phyloP scores from a whole-genome alignment of 2,329 filamentous ascomycete genomes.

The Ceratocystis destructans region DNA sequence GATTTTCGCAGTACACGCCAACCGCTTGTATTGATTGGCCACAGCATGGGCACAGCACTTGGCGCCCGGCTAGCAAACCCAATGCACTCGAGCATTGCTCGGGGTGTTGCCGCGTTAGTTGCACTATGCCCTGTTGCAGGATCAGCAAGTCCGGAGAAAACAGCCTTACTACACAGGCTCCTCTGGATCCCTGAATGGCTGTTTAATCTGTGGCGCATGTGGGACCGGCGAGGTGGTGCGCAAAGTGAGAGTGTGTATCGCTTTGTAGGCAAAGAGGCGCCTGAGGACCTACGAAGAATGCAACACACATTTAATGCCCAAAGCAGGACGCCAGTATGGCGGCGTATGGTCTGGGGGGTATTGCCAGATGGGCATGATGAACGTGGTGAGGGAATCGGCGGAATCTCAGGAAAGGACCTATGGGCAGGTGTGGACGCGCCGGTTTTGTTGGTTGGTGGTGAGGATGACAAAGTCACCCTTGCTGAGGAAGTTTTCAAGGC shows the following conservation, averaged over 20 bases:
- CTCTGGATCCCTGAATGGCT: constrained; percentile 56
- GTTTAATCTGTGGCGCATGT: constrained; percentile 63
- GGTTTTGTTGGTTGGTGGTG: constrained; percentile 64
- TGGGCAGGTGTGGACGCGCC: constrained; percentile 65
- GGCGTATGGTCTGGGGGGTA: constrained; percentile 62
- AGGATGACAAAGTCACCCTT: constrained; percentile 64
- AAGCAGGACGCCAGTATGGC: constrained; percentile 68
- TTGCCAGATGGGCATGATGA: constrained; percentile 42
- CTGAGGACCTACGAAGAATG: constrained; percentile 49
- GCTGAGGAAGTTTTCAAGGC: constrained; percentile 58
- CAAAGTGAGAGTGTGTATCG: constrained; percentile 66
- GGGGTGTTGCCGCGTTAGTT: constrained; percentile 44
- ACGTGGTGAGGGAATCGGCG: constrained; percentile 40
- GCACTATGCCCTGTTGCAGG: constrained; percentile 67
- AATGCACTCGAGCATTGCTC: constrained; percentile 16
- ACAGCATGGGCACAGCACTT: constrained; percentile 80
- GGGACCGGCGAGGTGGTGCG: constrained; percentile 66
- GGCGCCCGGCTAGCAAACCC: constrained; percentile 52
- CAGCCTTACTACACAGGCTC: constrained; percentile 37
- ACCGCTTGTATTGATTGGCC: constrained; percentile 65
- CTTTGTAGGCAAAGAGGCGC: constrained; percentile 56
- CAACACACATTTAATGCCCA: constrained; percentile 69
- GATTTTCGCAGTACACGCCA: constrained; percentile 54
- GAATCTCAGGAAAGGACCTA: constrained; percentile 52
- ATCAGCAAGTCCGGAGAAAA: constrained; percentile 39